A percentile compares a stretch with the other conserved stretches of the same genome.
These are phyloP conservation scores for Dendrobium chrysotoxum DNA, from an alignment of 106 monocot genomes.

Conservation along the genomic window DNA sequence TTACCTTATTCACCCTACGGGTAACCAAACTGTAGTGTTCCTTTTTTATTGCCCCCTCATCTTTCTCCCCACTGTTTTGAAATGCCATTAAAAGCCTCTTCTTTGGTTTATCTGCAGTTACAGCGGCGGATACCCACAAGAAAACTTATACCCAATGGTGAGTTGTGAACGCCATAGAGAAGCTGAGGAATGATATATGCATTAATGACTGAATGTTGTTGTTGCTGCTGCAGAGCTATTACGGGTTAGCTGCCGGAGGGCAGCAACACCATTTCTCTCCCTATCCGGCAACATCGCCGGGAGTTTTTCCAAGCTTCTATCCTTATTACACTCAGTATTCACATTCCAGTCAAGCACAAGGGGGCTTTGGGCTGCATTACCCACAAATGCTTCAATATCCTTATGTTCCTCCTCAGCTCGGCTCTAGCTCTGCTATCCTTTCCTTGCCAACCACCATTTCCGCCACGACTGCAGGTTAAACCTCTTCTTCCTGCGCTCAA, in stretches of 20 bases:
- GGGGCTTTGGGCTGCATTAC: constrained; percentile 25
- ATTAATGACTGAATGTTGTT: background rate
- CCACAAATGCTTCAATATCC: constrained; percentile 57
- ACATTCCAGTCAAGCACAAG: constrained; percentile 26
- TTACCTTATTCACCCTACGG: constrained; percentile 44
- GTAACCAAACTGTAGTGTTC: constrained; percentile 16
- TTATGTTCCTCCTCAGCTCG: constrained; percentile 36
- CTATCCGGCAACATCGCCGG: constrained; percentile 23
- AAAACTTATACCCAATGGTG: constrained; percentile 51
- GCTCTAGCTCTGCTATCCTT: constrained; percentile 14
- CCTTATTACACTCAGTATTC: constrained; percentile 42
- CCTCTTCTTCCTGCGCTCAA: background rate
- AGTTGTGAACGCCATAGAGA: background rate
- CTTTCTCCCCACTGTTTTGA: background rate
- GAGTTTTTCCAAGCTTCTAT: constrained; percentile 28
- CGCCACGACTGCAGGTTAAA: background rate
- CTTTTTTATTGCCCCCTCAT: background rate
- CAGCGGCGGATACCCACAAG: constrained; percentile 51
- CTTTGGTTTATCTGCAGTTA: constrained; percentile 23
- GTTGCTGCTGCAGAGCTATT: constrained; percentile 34
- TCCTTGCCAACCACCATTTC: background rate
- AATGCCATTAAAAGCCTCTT: background rate
- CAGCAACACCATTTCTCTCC: constrained; percentile 36
- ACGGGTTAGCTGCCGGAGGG: constrained; percentile 19
- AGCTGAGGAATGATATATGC: background rate